These are phyloP conservation scores for Poronia punctata DNA, from an alignment of 495 filamentous ascomycete species.

Conservation along the genomic window DNA sequence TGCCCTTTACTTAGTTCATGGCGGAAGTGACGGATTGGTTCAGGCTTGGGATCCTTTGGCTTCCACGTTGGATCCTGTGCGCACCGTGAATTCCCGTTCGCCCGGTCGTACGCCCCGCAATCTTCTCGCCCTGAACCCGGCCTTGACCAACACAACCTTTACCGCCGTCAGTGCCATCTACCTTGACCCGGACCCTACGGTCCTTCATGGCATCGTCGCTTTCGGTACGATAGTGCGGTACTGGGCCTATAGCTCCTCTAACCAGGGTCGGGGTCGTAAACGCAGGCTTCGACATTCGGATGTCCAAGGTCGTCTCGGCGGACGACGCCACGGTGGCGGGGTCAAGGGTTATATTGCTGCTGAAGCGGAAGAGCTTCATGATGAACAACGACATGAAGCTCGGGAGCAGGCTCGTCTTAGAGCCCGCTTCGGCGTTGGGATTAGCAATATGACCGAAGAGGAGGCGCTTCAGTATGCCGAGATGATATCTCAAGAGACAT, in stretches of 20 bases:
- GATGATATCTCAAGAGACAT: conserved; percentile 77
- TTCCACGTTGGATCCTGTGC: conserved; percentile 69
- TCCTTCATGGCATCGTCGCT: conserved; percentile 85
- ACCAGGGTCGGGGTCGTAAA: conserved; percentile 36
- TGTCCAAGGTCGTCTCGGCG: conserved; percentile 32
- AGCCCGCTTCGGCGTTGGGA: conserved; percentile 72
- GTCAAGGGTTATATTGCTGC: conserved; percentile 70
- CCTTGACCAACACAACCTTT: conserved; percentile 53
- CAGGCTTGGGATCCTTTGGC: conserved; percentile 95
- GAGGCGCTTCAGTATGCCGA: conserved; percentile 84
- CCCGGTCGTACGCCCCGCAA: conserved; percentile 61
- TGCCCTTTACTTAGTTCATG: conserved; percentile 82
- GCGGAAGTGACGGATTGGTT: conserved; percentile 90
- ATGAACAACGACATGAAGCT: conserved; percentile 52
- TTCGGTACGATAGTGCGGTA: conserved; percentile 82
- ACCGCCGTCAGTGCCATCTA: conserved; percentile 77
- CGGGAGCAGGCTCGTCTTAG: conserved; percentile 61
- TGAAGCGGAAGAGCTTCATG: conserved; percentile 69
- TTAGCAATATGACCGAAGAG: conserved; percentile 76
- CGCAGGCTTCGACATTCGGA: conserved; percentile 39
- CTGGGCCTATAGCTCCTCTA: conserved; percentile 81
- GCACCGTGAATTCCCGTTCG: conserved; percentile 85
- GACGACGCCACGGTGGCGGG: conserved; percentile 32
- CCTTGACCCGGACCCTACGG: conserved; percentile 83
- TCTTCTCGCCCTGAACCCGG: conserved; percentile 31